Conservation (phyloP, 495 filamentous ascomycete genomes). For the Alectoria sarmentosa region DNA sequence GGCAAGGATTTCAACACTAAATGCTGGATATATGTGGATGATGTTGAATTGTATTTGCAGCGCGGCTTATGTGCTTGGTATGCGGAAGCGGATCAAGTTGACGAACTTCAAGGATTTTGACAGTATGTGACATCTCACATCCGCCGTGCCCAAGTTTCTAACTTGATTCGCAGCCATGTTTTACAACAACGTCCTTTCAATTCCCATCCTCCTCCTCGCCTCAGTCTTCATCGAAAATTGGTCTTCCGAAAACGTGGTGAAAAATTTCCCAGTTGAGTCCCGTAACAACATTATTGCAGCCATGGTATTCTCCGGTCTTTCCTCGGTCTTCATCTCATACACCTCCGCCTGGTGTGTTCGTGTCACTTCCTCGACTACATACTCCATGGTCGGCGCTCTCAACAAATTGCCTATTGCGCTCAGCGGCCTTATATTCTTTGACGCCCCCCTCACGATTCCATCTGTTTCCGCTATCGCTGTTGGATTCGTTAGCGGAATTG, state of each 20-base stretch:
- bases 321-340: conserved; percentile 97
- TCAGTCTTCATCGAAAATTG: conserved; percentile 87
- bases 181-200: conserved; percentile 98
- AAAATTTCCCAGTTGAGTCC: conserved; percentile 76
- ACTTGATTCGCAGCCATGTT: conserved; percentile 70
- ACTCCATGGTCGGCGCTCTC: conserved; percentile 95
- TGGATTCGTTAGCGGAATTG: conserved; percentile 85
- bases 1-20: conserved; percentile 76
- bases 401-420: conserved; percentile 97
- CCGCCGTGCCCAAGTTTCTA: not conserved
- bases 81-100: conserved; percentile 98
- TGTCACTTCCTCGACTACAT: conserved; percentile 91
- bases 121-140: conserved; percentile 53
- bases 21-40: conserved; percentile 98
- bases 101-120: conserved; percentile 99
- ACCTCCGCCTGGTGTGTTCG: conserved; percentile 98
- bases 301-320: conserved; percentile 92
- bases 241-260: conserved; percentile 73
- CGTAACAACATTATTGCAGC: conserved; percentile 71
- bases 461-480: conserved; percentile 82
- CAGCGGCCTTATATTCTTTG: conserved; percentile 88
- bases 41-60: conserved; percentile 94
- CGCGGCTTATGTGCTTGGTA: conserved; percentile 80
- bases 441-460: conserved; percentile 86
- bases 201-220: conserved; percentile 79